Evolutionary conservation across 1,284 basidiomycete species (phyloP).

Genomic region (Macrocystidia cucumis): DNA sequence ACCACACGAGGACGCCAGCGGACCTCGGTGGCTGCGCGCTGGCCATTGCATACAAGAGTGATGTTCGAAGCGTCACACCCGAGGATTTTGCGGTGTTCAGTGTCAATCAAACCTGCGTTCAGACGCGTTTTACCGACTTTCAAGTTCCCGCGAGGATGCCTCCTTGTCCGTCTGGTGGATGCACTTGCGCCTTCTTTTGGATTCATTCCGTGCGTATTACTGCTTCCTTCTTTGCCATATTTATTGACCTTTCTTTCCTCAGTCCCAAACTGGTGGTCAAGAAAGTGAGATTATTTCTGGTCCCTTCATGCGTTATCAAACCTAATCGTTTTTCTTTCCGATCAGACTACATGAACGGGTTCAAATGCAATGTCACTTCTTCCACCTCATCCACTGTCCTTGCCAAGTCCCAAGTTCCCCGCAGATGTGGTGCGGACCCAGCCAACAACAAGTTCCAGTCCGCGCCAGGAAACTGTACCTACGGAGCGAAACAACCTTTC

Average conservation of each 20-base stretch:
- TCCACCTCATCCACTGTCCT: conserved; percentile 43
- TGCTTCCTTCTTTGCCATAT: background rate
- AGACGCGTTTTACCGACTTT: conserved; percentile 59
- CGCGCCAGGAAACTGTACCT: conserved; percentile 57
- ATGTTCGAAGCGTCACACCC: conserved; percentile 46
- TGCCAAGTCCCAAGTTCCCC: conserved; percentile 41
- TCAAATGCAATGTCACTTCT: conserved; percentile 61
- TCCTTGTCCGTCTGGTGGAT: conserved; percentile 55
- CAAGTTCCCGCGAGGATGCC: conserved; percentile 59
- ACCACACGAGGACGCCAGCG: conserved; percentile 44
- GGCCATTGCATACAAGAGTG: conserved; percentile 63
- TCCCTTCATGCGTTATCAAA: background rate
- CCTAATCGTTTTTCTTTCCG: background rate
- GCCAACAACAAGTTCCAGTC: conserved; percentile 28
- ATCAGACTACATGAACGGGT: conserved; percentile 71
- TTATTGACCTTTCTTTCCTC: conserved; percentile 2
- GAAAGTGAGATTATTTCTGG: conserved; percentile 19
- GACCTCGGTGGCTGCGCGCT: conserved; percentile 61
- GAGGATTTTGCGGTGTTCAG: conserved; percentile 69
- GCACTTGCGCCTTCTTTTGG: conserved; percentile 72
- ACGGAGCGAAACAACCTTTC: conserved; percentile 55
- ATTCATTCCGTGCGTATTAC: conserved; percentile 18
- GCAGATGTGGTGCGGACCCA: conserved; percentile 52
- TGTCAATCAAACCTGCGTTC: conserved; percentile 68
- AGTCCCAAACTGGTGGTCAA: conserved; percentile 22